Evolutionary conservation across 129 eudicot species (phyloP).

Genomic region (Flaveria linearis): DNA sequence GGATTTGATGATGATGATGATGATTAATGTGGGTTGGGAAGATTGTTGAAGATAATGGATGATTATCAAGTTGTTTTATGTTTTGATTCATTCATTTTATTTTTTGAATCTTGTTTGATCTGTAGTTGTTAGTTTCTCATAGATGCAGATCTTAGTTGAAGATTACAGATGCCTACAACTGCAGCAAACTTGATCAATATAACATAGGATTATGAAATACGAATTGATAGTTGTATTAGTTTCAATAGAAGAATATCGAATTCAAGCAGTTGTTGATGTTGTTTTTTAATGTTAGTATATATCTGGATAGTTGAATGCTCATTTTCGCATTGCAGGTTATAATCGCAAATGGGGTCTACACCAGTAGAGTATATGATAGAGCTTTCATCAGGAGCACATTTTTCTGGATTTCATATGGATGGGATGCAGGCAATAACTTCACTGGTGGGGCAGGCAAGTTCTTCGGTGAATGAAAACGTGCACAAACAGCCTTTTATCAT

Average conservation of each 20-base stretch:
- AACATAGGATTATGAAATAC: not conserved
- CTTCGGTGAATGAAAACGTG: conserved; percentile 57
- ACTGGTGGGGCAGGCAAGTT: conserved; percentile 54
- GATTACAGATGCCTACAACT: too few relatives aligned
- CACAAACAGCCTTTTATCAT: conserved; percentile 89
- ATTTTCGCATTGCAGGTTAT: conserved; percentile 27
- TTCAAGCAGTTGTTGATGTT: not conserved
- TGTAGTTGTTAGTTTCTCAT: conserved; percentile 4
- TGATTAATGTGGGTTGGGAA: conserved; percentile 2
- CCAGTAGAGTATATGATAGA: conserved; percentile 79
- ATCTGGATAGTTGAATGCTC: conserved; percentile 13
- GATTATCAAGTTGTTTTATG: conserved; percentile 8
- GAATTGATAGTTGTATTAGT: not conserved
- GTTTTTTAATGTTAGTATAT: not conserved
- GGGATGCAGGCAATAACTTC: conserved; percentile 48
- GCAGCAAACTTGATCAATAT: not conserved
- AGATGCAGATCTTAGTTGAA: not conserved
- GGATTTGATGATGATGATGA: not conserved
- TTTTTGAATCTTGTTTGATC: conserved; percentile 12
- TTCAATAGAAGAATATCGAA: not conserved
- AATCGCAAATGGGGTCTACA: conserved; percentile 62
- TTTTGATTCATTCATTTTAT: conserved; percentile 1
- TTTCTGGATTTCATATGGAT: conserved; percentile 88
- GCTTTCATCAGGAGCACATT: conserved; percentile 88
- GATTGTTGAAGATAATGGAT: conserved; percentile 5